Conservation (phyloP, 306 rosid species). For the Alnus glutinosa region DNA sequence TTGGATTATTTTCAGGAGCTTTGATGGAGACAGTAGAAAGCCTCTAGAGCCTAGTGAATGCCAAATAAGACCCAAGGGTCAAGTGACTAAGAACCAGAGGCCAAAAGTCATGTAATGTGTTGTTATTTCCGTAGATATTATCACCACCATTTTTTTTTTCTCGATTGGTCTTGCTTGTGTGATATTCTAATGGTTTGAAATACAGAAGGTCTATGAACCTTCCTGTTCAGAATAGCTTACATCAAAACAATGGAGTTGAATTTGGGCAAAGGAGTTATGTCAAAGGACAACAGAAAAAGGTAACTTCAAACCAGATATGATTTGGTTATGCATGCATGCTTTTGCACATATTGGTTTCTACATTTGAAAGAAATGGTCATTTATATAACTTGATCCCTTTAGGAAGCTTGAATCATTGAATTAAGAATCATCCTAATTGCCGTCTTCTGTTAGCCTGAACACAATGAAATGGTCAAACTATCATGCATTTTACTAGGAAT, state of each 20-base stretch:
- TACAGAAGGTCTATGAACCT: conserved; percentile 14
- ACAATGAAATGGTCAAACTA: background rate
- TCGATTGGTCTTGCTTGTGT: background rate
- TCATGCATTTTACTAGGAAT: background rate
- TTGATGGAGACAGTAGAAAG: conserved; percentile 12
- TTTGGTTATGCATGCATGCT: background rate
- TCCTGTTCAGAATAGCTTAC: conserved; percentile 8
- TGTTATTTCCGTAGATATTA: background rate
- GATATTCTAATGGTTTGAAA: conserved; percentile 2
- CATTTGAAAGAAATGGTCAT: background rate
- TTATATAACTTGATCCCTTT: background rate
- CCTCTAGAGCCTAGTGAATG: background rate
- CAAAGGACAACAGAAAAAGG: conserved; percentile 29
- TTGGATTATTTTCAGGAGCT: conserved; percentile 12
- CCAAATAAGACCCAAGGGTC: conserved; percentile 3
- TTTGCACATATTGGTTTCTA: background rate
- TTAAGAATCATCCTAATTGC: background rate
- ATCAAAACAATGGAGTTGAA: background rate
- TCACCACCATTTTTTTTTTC: background rate
- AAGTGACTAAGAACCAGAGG: conserved; percentile 18
- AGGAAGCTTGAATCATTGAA: background rate
- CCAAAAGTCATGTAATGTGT: conserved; percentile 17
- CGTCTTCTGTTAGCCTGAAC: background rate
- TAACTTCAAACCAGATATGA: background rate
- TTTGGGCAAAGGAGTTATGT: conserved; percentile 13